phyloP scores from a whole-genome alignment of 2,329 filamentous ascomycete genomes.

The Trichophyton simii region DNA sequence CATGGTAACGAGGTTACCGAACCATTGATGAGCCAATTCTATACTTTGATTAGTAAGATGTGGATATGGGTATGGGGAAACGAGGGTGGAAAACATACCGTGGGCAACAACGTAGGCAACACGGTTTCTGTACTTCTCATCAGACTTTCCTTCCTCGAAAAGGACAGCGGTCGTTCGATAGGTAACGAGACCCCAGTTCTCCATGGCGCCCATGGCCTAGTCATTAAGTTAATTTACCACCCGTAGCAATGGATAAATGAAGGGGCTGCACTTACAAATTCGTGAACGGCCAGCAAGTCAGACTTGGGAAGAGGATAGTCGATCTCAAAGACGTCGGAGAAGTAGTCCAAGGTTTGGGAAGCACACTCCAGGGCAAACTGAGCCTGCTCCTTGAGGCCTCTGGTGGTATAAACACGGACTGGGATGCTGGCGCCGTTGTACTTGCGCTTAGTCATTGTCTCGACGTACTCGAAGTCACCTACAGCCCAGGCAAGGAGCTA shows the following conservation, averaged over 20 bases:
- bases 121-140: conserved; percentile 79
- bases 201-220: conserved; percentile 59
- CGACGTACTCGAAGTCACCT: conserved; percentile 93
- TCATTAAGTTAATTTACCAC: conserved; percentile 17
- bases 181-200: conserved; percentile 93
- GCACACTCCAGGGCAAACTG: conserved; percentile 82
- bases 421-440: conserved; percentile 87
- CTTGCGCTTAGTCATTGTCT: conserved; percentile 75
- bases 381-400: conserved; percentile 85
- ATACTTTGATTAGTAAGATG: neutral
- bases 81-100: conserved; percentile 23
- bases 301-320: conserved; percentile 90
- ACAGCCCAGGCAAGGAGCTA: conserved; percentile 88
- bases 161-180: conserved; percentile 91
- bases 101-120: conserved; percentile 98
- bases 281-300: conserved; percentile 80
- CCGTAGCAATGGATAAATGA: neutral
- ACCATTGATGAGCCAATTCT: conserved; percentile 94
- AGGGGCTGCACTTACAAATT: conserved; percentile 54
- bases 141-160: conserved; percentile 88
- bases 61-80: neutral
- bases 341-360: conserved; percentile 88
- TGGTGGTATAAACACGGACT: conserved; percentile 89
- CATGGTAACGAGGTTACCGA: conserved; percentile 91
- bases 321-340: conserved; percentile 83